Evolutionary conservation across 345 rosid species (phyloP).

Genomic region (Populus simonii): DNA sequence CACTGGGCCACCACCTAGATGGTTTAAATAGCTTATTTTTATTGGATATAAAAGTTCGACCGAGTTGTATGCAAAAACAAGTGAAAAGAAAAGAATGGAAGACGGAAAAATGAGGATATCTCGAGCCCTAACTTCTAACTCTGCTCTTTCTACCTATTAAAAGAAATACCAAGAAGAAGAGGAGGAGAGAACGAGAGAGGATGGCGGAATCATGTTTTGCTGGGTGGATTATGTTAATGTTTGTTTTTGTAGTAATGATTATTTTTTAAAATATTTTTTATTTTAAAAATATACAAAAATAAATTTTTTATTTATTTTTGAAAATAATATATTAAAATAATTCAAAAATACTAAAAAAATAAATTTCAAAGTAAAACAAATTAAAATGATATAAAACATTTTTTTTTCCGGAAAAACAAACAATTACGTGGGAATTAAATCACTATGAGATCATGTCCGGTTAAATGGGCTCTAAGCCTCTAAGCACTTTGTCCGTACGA

Average conservation of each 20-base stretch:
- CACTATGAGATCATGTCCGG: constrained; percentile 24
- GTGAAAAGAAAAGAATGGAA: not conserved
- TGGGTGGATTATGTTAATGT: not conserved
- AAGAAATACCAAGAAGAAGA: not conserved
- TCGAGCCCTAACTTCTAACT: not conserved
- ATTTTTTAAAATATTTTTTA: too few species aligned
- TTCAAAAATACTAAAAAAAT: too few species aligned
- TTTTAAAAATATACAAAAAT: too few species aligned
- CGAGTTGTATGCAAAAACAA: not conserved
- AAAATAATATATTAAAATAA: too few species aligned
- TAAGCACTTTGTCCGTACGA: constrained; percentile 34
- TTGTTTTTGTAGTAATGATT: too few species aligned
- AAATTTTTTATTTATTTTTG: too few species aligned
- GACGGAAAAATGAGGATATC: not conserved
- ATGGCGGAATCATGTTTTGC: not conserved
- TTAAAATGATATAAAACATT: too few species aligned
- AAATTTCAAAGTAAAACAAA: too few species aligned
- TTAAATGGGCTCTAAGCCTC: constrained; percentile 24
- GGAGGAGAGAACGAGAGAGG: not conserved
- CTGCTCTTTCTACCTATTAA: not conserved
- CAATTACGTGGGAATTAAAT: not conserved
- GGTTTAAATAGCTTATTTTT: too few species aligned
- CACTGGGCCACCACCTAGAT: too few species aligned
- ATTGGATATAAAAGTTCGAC: not conserved
- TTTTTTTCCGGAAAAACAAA: too few species aligned